phyloP scores from a whole-genome alignment of 1,139 yeast species.

The Hansenula sp. region DNA sequence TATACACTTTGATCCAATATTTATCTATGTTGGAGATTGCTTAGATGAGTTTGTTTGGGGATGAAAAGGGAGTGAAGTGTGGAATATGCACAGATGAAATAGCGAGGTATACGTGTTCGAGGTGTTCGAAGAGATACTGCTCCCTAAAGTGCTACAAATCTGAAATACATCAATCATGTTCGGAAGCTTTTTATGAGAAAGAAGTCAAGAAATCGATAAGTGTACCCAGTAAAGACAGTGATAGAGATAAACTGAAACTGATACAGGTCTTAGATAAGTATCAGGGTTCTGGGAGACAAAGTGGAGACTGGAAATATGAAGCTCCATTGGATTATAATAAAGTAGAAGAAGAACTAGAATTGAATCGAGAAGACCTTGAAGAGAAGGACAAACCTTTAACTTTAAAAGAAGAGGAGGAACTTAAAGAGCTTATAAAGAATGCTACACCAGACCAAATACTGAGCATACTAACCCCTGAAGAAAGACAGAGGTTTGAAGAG shows the following conservation, averaged over 20 bases:
- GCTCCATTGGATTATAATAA: background rate
- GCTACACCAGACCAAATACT: conserved; percentile 3
- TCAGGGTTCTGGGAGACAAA: background rate
- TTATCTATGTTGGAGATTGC: no score
- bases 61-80: background rate
- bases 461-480: conserved; percentile 1
- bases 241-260: conserved; percentile 2
- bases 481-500: conserved; percentile 1
- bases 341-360: background rate
- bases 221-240: background rate
- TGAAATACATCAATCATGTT: background rate
- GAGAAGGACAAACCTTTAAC: conserved; percentile 1
- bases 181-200: background rate
- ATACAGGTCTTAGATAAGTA: conserved; percentile 1
- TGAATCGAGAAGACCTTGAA: conserved; percentile 1
- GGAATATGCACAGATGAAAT: background rate
- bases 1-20: no score
- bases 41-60: background rate
- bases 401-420: background rate
- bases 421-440: conserved; percentile 1
- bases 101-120: background rate
- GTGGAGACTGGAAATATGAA: conserved; percentile 5
- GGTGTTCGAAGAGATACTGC: background rate
- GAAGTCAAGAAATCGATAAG: background rate
- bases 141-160: background rate